Base-by-base conservation (phyloP, 2,329 filamentous ascomycete genomes). In the Microsporum ferrugineum region DNA sequence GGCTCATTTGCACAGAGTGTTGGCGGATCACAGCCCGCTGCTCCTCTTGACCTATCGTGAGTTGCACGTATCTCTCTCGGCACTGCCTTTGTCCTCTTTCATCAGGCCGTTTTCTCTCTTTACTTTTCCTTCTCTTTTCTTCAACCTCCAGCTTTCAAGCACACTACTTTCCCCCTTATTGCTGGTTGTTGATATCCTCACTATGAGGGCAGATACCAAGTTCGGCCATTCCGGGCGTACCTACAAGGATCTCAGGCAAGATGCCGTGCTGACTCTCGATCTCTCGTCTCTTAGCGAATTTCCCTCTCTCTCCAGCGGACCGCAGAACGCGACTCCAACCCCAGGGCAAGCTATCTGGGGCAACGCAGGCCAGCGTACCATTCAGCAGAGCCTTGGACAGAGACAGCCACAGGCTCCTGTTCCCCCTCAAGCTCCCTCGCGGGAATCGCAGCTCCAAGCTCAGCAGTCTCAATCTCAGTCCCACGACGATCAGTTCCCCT, bases 1-100 rank as follows among this genome's bases (percentile, higher is more conserved):
- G 78, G 78, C 53, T 82, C 77, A 66, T 83, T 83, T 70, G 80
- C 81, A 64, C 80, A 82, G 71, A 81, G 79, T 64, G 77, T 82
- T 65, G 76, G 78, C 56, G 78, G 76, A 56, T 81, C 79, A 45
- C 80, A 82, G 68, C 74, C 79, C 53, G 76, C 78, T 60, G 78
- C 79, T 31, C 77, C 80, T 61, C 71, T 83, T 66, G 82, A 83
- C 69, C 75, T 81, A 60, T 81, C 80, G 81, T 83, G 76, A 78
- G 81, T 80, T 60, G 43, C 49, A 17, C 43, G 31, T 5, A n/a
- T 8, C 33, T 55, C 49, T 55, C 45, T 47, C 23, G 23, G 23
- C 45, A 49, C 45, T 17, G 31, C 36, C 49, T 55, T 55, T 55
- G 29, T 55, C 33, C 36, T 29, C 55, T 39, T 57, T 43, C 4